Conservation (phyloP, 306 rosid genomes). For the Pyrus bretschneideri region DNA sequence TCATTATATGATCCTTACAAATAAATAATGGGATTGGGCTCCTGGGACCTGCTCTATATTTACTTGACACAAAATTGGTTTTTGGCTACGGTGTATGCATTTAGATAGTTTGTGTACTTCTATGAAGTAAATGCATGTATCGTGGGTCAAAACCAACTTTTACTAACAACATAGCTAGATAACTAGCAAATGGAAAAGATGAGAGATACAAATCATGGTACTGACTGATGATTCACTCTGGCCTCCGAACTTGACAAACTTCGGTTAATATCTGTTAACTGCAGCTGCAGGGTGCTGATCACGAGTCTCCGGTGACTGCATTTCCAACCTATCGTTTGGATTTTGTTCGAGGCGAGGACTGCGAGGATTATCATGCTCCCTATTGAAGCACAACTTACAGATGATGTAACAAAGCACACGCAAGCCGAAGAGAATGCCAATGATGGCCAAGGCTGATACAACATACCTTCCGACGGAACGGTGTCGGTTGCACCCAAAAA, state of each 20-base stretch:
- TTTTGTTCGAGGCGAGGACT: not conserved
- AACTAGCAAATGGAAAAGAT: not conserved
- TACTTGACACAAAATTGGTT: too few relatives aligned
- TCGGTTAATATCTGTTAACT: not conserved
- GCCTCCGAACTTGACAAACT: not conserved
- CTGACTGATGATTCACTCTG: not conserved
- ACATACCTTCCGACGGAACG: conserved; percentile 24
- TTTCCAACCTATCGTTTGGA: conserved; percentile 8
- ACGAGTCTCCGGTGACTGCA: not conserved
- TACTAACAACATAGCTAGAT: not conserved
- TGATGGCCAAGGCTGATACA: conserved; percentile 28
- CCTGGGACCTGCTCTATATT: too few relatives aligned
- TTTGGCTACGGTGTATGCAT: too few relatives aligned
- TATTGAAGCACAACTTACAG: conserved; percentile 7
- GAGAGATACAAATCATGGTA: not conserved
- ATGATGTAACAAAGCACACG: conserved; percentile 25
- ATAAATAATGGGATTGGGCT: too few relatives aligned
- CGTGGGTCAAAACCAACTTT: too few relatives aligned
- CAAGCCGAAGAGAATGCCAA: conserved; percentile 28
- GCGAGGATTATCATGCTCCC: not conserved
- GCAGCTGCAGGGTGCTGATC: not conserved
- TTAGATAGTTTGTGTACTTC: too few relatives aligned
- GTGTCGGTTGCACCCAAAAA: conserved; percentile 21
- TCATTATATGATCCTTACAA: too few relatives aligned
- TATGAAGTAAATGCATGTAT: too few relatives aligned